Evolutionary conservation across 495 filamentous ascomycete genomes (phyloP), one percentile per base, ranked within the genome.

Genomic region (Cetradonia linearis): DNA sequence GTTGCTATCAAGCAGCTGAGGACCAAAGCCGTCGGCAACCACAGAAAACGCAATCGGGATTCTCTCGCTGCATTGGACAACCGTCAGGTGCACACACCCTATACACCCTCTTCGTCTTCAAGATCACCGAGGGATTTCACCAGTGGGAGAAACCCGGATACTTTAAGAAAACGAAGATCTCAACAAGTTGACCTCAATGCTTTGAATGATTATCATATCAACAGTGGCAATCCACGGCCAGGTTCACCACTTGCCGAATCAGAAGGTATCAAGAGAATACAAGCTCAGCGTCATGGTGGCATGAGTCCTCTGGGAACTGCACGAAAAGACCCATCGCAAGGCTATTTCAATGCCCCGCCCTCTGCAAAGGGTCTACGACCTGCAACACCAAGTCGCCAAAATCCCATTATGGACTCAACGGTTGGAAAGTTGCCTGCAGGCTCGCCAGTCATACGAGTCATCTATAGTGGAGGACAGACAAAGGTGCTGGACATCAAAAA

Each of bases 1-100:
- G 82, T 87, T 67, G 88, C 82, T 64, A 96, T 96, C 66, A 97
- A 97, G 77, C 86, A 91, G 67, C 82, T 99, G 31, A 78, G 93
- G 60, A 90, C 85, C 60, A 90, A 86, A 69, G 84, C 90, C 5
- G 88, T 88, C 67, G 83, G 87, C 59, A 89, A 88, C 68, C 85
- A 83, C 58, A 91, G 86, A 70, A 89, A 89, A 73, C 81, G 88
- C 61, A 91, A 94, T 73, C 78, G 93, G 73, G 72, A 79, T 60
- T 74, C 75, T 59, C 59, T 81, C 62, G 73, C 73, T 25, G 70
- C 73, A 14, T 62, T 76, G 33, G 71, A 76, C 63, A 63, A 47
- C 20, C 49, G 53, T 28, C 53, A 59, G 47, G 34, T 71, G 44
- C 67, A 53, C 63, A 68, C 77, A 25, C 72, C 74, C 33, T 83